Percentiles rank a stretch among this genome's conserved stretches.
Conservation (phyloP, 2,329 filamentous ascomycete species). For the Neofusicoccum parvum region DNA sequence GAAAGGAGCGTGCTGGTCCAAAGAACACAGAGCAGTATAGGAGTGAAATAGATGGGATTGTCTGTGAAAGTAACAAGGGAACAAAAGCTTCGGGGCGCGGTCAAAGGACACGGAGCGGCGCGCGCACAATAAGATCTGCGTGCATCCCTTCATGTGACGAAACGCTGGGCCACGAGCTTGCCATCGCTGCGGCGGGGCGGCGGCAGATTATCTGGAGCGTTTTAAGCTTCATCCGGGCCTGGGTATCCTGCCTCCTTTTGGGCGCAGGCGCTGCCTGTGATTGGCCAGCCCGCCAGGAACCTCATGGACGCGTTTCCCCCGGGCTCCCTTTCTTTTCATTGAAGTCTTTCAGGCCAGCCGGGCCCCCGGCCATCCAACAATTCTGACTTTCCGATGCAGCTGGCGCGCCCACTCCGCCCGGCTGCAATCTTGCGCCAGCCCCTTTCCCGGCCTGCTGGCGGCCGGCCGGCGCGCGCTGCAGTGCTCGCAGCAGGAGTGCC, state of each 20-base stretch:
- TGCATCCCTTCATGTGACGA: constrained; percentile 10
- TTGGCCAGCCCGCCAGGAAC: background rate
- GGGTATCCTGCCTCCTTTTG: background rate
- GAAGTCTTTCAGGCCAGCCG: background rate
- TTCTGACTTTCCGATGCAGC: background rate
- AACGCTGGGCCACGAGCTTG: background rate
- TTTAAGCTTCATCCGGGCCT: constrained; percentile 6
- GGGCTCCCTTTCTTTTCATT: background rate
- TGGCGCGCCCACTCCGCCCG: background rate
- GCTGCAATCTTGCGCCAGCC: background rate
- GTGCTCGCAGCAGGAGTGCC: background rate
- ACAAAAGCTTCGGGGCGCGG: background rate
- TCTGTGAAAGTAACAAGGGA: background rate
- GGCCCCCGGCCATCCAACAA: background rate
- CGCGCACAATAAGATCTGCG: constrained; percentile 14
- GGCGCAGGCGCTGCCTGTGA: background rate
- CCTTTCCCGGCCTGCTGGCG: background rate
- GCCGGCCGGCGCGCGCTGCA: background rate
- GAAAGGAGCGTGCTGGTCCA: background rate
- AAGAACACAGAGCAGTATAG: background rate
- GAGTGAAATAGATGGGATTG: constrained; percentile 1
- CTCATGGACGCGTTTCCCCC: background rate
- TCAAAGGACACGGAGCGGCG: constrained; percentile 2
- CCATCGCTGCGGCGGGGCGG: background rate
- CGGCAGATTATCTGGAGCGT: background rate